Base-by-base conservation (phyloP, 1,284 basidiomycete genomes). In the Trametes hirsuta region DNA sequence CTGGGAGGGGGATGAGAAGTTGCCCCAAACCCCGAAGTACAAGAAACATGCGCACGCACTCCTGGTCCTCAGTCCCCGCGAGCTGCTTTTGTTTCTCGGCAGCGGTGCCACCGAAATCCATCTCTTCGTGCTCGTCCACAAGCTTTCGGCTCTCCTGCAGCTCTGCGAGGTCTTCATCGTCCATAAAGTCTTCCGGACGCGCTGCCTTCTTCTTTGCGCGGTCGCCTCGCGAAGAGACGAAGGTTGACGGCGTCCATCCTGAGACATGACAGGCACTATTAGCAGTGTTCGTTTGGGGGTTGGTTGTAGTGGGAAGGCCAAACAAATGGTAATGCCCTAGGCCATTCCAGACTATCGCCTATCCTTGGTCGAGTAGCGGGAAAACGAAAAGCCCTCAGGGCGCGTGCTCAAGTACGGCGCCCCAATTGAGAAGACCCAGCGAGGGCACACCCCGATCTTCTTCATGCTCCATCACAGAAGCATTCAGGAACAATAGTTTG, bases 191-290 rank as follows among this genome's bases (percentile, higher is more conserved):
- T 72, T 98, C 94, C 0, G 91, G 87, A 11, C 84, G 82, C 15
- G 80, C 76, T 0, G 73, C 73, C 68, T 83, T 83, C 64, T 83
- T 74, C 69, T 88, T 88, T 25, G 88, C 86, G 37, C 94, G 84
- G 45, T 92, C 89, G 15, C 76, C 76, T 21, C 94, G 84, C 10
- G 93, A 96, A 0, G 94, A 96, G 21, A 93, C 88, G 74, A 98
- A 99, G 3, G 93, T 91, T 10, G 90, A 83, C 0, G 97, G 97
- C 4, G 93, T 77, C 96, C 97, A 99, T 84, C 97, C 96, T 95
- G 67, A 12, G 42, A 14, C 15, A 48, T 22, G 3, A 5, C 30
- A 8, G 8, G 30, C 30, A 30, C 30, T 8, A 30, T 30, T 30
- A 30, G 30, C 30, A 30, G 30, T 2, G 30, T 8, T 30, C 30